These are phyloP conservation scores for Mortierella sp. DNA, from an alignment of 371 early-diverging fungal genomes.

Conservation along the genomic window DNA sequence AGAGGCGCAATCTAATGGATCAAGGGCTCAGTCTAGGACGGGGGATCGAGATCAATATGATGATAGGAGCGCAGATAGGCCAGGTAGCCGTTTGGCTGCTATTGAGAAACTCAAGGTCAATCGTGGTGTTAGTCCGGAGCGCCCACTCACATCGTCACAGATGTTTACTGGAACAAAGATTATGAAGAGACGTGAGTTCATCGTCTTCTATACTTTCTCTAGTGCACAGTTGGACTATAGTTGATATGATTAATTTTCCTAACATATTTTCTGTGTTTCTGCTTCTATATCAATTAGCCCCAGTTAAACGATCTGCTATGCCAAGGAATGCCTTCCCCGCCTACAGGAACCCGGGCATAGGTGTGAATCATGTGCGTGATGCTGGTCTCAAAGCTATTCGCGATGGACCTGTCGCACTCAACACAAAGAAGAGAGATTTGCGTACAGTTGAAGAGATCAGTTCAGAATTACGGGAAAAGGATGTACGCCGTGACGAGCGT, in stretches of 20 bases:
- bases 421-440: constrained; percentile 39
- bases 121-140: constrained; percentile 46
- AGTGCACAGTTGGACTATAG: background rate
- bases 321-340: constrained; percentile 31
- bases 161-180: constrained; percentile 31
- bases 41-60: constrained; percentile 17
- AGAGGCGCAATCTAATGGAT: constrained; percentile 27
- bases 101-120: constrained; percentile 41
- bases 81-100: constrained; percentile 34
- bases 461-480: constrained; percentile 22
- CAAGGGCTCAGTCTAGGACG: constrained; percentile 13
- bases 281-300: constrained; percentile 15
- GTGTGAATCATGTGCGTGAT: constrained; percentile 35
- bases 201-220: background rate
- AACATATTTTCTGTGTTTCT: no score
- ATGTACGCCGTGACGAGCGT: constrained; percentile 33
- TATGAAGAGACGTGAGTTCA: constrained; percentile 29
- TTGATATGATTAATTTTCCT: background rate
- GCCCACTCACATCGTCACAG: constrained; percentile 30
- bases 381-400: constrained; percentile 44
- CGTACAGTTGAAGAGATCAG: constrained; percentile 35
- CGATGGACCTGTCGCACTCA: constrained; percentile 40
- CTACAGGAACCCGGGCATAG: constrained; percentile 24
- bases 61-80: constrained; percentile 15
- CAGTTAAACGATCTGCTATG: constrained; percentile 23